phyloP scores from a whole-genome alignment of 305 asterid species.

The Euphrasia arctica region DNA sequence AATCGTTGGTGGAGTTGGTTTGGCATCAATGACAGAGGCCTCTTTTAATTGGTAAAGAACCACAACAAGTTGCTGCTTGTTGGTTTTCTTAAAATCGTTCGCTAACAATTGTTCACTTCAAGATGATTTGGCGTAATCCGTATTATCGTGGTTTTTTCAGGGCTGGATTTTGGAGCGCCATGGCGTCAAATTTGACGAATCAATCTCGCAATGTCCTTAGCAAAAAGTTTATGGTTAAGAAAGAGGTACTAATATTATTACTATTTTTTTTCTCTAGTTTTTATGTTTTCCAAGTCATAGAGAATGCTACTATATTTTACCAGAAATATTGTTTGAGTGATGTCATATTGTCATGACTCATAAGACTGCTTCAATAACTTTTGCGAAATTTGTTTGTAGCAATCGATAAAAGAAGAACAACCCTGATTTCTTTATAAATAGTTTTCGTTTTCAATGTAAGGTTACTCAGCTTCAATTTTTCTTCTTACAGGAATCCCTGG shows the following conservation, averaged over 20 bases:
- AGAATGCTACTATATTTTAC: constrained; percentile 1
- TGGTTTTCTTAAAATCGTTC: constrained; percentile 7
- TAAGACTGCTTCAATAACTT: not conserved
- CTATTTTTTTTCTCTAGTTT: not conserved
- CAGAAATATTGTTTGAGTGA: constrained; percentile 1
- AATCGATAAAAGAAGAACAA: not conserved
- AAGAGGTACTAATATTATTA: constrained; percentile 54
- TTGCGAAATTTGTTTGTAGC: constrained; percentile 12
- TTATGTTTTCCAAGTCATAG: not conserved
- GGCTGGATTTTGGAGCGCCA: constrained; percentile 99
- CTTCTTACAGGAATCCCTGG: constrained; percentile 76
- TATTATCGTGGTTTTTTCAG: constrained; percentile 32
- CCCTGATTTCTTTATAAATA: not conserved
- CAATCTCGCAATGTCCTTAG: constrained; percentile 95
- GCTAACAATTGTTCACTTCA: constrained; percentile 11
- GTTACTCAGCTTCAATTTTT: constrained; percentile 23
- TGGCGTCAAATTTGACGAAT: constrained; percentile 95
- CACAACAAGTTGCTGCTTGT: constrained; percentile 7
- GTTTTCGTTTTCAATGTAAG: constrained; percentile 1
- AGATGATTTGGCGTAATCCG: constrained; percentile 13
- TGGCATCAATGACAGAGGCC: constrained; percentile 95
- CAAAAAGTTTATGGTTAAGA: constrained; percentile 95
- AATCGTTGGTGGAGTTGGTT: constrained; percentile 93
- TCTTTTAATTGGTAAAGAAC: constrained; percentile 84
- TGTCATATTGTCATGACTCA: not conserved